Percentiles rank a stretch among this genome's conserved stretches.
phyloP scores from a whole-genome alignment of 2,329 filamentous ascomycete species.

The Aspergillus sp. region DNA sequence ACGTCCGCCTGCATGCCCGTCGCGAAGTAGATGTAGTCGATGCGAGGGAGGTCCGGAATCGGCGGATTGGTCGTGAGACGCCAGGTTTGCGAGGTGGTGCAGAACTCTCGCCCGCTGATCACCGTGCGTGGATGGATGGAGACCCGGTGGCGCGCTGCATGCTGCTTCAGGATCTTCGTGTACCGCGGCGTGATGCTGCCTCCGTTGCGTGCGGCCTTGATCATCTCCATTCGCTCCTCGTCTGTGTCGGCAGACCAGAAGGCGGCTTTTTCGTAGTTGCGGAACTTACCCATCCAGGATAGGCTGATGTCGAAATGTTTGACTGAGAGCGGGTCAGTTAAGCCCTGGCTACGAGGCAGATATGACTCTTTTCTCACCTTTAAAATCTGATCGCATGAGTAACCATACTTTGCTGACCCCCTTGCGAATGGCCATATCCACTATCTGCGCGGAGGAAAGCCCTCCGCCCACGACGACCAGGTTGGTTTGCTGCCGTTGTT shows the following conservation, averaged over 20 bases:
- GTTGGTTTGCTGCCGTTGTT: constrained; percentile 53
- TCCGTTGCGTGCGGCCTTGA: constrained; percentile 66
- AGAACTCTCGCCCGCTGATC: constrained; percentile 54
- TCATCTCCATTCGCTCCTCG: constrained; percentile 65
- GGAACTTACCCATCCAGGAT: constrained; percentile 79
- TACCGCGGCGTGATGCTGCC: constrained; percentile 74
- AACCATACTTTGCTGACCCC: constrained; percentile 69
- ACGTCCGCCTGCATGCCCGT: constrained; percentile 70
- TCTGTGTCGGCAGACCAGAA: constrained; percentile 77
- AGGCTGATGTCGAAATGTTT: constrained; percentile 79
- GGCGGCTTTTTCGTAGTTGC: constrained; percentile 71
- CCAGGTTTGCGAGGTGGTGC: constrained; percentile 51
- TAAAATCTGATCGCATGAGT: constrained; percentile 59
- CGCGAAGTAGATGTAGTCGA: constrained; percentile 73
- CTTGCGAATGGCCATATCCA: constrained; percentile 63
- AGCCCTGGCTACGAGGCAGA: not conserved
- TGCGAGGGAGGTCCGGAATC: constrained; percentile 47
- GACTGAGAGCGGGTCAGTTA: constrained; percentile 35
- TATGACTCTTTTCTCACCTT: constrained; percentile 36
- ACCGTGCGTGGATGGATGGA: constrained; percentile 59
- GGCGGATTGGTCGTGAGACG: constrained; percentile 54
- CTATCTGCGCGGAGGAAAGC: constrained; percentile 71
- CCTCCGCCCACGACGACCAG: constrained; percentile 73
- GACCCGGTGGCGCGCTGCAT: constrained; percentile 54
- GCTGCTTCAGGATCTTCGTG: constrained; percentile 64